Percentiles rank a stretch among this genome's conserved stretches.
These are phyloP conservation scores for Climacium dendroides DNA, from an alignment of 225 moss, liverwort and hornwort species.

Conservation along the genomic window DNA sequence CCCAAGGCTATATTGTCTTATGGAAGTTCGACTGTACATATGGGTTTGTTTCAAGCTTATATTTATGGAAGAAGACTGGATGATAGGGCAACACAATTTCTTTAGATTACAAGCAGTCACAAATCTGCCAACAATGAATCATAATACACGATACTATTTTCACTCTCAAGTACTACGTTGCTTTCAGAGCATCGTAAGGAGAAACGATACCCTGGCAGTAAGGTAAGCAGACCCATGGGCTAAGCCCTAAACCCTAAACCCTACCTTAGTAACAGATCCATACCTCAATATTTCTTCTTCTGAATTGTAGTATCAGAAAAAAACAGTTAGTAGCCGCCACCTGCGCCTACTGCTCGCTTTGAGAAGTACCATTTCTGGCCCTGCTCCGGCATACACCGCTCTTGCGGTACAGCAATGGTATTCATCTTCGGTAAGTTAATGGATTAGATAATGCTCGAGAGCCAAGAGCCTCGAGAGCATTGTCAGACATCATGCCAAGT, in stretches of 20 bases:
- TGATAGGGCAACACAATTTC: neutral
- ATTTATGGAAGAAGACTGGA: neutral
- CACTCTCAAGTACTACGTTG: neutral
- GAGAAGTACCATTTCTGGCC: neutral
- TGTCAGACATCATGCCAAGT: neutral
- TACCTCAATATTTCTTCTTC: neutral
- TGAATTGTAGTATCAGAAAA: neutral
- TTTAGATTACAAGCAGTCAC: neutral
- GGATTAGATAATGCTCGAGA: neutral
- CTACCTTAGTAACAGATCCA: neutral
- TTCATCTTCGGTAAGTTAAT: neutral
- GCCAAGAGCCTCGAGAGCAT: neutral
- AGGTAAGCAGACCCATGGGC: neutral
- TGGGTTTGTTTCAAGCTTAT: neutral
- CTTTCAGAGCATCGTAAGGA: neutral
- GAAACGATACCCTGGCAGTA: neutral
- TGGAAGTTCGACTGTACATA: too few relatives aligned
- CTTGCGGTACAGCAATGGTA: neutral
- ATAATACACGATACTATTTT: neutral
- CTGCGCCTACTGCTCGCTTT: neutral
- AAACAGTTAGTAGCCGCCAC: neutral
- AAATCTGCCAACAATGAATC: neutral
- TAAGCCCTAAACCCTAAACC: neutral
- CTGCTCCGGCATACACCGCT: neutral
- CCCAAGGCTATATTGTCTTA: too few relatives aligned